A percentile compares a stretch with the other conserved stretches of the same genome.
These are phyloP conservation scores for Candida ascalaphidarum DNA, from an alignment of 805 yeast genomes.

Conservation along the genomic window DNA sequence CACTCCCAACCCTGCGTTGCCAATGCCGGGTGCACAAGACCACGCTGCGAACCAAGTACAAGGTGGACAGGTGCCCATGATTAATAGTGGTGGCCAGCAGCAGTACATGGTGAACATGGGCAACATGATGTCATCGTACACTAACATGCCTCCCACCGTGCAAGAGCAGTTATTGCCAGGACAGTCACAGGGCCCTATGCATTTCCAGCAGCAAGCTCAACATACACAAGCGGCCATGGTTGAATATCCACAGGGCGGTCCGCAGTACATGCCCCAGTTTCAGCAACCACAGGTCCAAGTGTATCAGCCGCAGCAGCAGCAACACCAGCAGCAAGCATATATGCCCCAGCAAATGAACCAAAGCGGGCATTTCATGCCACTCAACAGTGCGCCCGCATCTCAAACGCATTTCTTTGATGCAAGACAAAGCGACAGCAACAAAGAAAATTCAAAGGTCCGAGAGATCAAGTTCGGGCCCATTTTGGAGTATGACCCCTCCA, in stretches of 20 bases:
- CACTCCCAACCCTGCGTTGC: too few relatives aligned
- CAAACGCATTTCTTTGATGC: slow-evolving; percentile 7
- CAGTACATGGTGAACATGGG: slow-evolving; percentile 14
- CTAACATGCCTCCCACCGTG: slow-evolving; percentile 8
- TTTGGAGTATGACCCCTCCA: slow-evolving; percentile 32
- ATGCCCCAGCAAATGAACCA: neutral
- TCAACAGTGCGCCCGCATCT: slow-evolving; percentile 14
- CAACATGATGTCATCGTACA: slow-evolving; percentile 11
- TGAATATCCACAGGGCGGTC: too few relatives aligned
- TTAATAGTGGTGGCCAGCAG: slow-evolving; percentile 3
- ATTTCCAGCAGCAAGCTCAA: too few relatives aligned
- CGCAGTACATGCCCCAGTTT: slow-evolving; percentile 5
- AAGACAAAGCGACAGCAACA: slow-evolving; percentile 5
- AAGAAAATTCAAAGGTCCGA: slow-evolving; percentile 13
- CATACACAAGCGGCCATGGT: too few relatives aligned
- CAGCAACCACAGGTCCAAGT: slow-evolving; percentile 6
- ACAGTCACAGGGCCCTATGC: too few relatives aligned
- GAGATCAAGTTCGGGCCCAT: slow-evolving; percentile 31
- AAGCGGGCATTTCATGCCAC: neutral
- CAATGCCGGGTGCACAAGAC: too few relatives aligned
- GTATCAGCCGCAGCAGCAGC: slow-evolving; percentile 3
- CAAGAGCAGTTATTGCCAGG: slow-evolving; percentile 10
- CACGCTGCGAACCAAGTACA: too few relatives aligned
- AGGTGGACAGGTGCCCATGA: too few relatives aligned
- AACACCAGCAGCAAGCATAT: slow-evolving; percentile 2